These are phyloP conservation scores for Gnaphalium uliginosum DNA, from an alignment of 129 eudicot genomes.

Conservation along the genomic window DNA sequence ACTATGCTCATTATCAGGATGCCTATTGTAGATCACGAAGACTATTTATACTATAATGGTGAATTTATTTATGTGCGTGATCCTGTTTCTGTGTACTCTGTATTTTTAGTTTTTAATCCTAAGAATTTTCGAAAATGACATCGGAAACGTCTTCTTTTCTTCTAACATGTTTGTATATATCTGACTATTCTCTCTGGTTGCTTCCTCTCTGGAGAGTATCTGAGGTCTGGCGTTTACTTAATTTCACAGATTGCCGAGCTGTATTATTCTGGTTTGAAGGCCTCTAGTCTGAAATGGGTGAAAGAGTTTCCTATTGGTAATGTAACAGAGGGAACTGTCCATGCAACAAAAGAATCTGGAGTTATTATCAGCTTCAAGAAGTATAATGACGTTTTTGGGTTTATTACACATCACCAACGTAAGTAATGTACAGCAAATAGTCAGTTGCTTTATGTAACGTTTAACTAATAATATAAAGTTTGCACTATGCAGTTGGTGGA, in stretches of 20 bases:
- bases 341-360: slow-evolving; percentile 69
- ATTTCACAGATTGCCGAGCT: slow-evolving; percentile 70
- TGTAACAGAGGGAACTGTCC: slow-evolving; percentile 67
- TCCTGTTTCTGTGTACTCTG: slow-evolving; percentile 10
- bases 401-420: slow-evolving; percentile 78
- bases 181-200: background rate
- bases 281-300: slow-evolving; percentile 56
- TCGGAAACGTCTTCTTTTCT: background rate
- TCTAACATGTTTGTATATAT: background rate
- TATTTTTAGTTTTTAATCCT: background rate
- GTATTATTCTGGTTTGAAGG: slow-evolving; percentile 42
- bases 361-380: slow-evolving; percentile 70
- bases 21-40: background rate
- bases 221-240: slow-evolving; percentile 6
- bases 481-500: slow-evolving; percentile 58
- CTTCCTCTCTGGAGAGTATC: background rate
- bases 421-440: slow-evolving; percentile 32
- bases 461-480: slow-evolving; percentile 10
- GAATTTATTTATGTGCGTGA: background rate
- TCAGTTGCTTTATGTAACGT: background rate
- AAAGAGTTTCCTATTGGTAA: slow-evolving; percentile 59
- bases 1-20: background rate
- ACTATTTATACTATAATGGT: background rate
- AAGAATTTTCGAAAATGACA: background rate
- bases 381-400: slow-evolving; percentile 66